phyloP scores from a whole-genome alignment of 2,329 filamentous ascomycete species.

The Zalaria sp. region DNA sequence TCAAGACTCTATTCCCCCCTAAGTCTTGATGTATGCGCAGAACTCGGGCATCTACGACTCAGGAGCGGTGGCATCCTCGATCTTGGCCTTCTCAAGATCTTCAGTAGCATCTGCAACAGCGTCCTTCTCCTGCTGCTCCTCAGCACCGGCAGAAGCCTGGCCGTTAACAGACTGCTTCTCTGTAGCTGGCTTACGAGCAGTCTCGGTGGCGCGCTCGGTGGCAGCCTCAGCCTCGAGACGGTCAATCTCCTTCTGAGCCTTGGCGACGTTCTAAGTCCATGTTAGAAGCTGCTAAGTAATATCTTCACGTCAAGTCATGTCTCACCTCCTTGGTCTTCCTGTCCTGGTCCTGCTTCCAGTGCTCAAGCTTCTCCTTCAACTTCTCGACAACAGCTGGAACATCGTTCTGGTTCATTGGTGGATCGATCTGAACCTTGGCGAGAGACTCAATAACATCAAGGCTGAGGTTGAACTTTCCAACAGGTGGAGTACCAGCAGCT shows the following conservation, averaged over 20 bases:
- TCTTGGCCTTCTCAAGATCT: conserved; percentile 44
- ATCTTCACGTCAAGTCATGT: conserved; percentile 1
- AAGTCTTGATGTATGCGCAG: too few relatives aligned
- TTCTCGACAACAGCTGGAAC: conserved; percentile 71
- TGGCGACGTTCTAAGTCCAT: conserved; percentile 70
- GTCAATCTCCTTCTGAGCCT: conserved; percentile 91
- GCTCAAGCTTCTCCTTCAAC: conserved; percentile 77
- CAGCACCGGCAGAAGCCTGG: conserved; percentile 36
- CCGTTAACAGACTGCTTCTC: conserved; percentile 38
- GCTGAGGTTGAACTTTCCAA: conserved; percentile 65
- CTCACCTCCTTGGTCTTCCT: conserved; percentile 81
- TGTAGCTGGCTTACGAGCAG: conserved; percentile 39
- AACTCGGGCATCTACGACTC: background rate
- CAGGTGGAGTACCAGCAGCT: conserved; percentile 32
- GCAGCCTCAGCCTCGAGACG: conserved; percentile 53
- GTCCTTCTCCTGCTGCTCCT: conserved; percentile 43
- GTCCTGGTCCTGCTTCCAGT: conserved; percentile 86
- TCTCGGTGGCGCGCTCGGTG: conserved; percentile 38
- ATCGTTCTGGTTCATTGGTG: conserved; percentile 74
- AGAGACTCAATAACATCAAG: conserved; percentile 88
- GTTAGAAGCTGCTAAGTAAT: background rate
- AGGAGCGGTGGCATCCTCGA: conserved; percentile 34
- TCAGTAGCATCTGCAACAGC: conserved; percentile 44
- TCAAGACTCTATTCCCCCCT: too few relatives aligned
- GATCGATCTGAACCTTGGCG: conserved; percentile 67